Base-by-base conservation (phyloP, 2,329 filamentous ascomycete species). In the Zasmidium angulare region DNA sequence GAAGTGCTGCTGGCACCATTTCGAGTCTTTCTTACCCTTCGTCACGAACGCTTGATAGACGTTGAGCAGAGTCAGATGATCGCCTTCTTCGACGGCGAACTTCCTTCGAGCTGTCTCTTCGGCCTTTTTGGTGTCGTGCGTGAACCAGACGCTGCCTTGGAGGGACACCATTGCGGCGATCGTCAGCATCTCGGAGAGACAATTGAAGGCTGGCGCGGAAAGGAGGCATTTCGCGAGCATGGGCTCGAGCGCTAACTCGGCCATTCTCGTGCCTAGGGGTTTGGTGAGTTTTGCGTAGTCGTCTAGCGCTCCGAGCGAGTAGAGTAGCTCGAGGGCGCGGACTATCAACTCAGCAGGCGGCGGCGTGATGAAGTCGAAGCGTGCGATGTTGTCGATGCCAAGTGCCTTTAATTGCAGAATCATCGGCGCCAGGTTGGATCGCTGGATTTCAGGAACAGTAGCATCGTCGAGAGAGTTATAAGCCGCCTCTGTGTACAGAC, bases 91-190 rank as follows among this genome's bases (percentile, higher is more conserved):
- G 6, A 88, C 93, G 0, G 93, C 91, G 70, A 98, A 98, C 69
- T 89, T 90, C 50, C 90, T 84, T 50, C 90, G 83, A 24, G 87
- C 85, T 20, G 83, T 86, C 71, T 96, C 91, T 72, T 89, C 85
- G 53, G 82, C 80, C 69, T 89, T 92, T 69, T 89, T 89, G 40
- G 86, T 89, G 22, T 93, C 88, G 66, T 91, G 87, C 29, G 89
- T 84, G 62, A 96, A 86, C 88, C 91, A 98, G 0, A 96, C 83
- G 49, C 85, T 88, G 3, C 91, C 90, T 61, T 93, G 90, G 0
- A 96, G 79, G 63, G 88, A 95, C 31, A 91, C 90, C 93, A 99
- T 98, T 17, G 95, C 93, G 4, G 93, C 91, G 64, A 98, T 96
- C 1, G 88, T 91, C 23, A 98, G 82, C 54, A 98, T 89, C 74